Evolutionary conservation across 1,284 basidiomycete species (phyloP), one percentile per base, ranked within the genome.

Genomic region (Rugosomyces carneus): DNA sequence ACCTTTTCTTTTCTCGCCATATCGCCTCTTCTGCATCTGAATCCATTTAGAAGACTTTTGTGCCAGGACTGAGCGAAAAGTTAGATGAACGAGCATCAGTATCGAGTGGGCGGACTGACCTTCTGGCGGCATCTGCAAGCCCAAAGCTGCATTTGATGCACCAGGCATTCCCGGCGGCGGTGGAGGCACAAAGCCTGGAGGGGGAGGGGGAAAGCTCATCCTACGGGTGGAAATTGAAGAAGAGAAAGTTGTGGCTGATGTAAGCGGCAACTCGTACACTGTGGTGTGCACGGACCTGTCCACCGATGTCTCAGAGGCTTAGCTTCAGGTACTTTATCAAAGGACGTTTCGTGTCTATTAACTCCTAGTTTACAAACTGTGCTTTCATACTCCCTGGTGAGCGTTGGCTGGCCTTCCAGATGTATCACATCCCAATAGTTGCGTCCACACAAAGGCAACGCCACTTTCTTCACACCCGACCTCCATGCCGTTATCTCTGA

Each of bases 1-100:
- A 31, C 88, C 89, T 63, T 85, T 92, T 51, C 87, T 74, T 68
- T 92, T 89, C 68, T 93, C 88, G 40, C 89, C 89, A 57, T 91
- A 95, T 53, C 93, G 78, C 64, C 87, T 90, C 68, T 78, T 85
- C 72, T 95, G 93, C 80, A 92, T 89, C 59, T 92, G 88, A 50
- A 88, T 75, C 93, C 93, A 96, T 72, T 95, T 95, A 69, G 89
- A 83, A 37, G 89, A 83, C 70, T 95, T 95, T 63, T 87, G 80
- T 20, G 83, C 81, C 49, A 95, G 55, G 42, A 69, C 73, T 71
- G 51, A 29, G 45, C 43, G 21, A 50, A 49, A 42, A 47, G 50
- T 52, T 52, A 38, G 31, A 54, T 35, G 40, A 20, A 24, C 31
- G 42, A 19, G 32, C 36, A 20, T 35, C 37, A 29, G 13, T 32